Base-by-base conservation (phyloP, 2,329 filamentous ascomycete species). In the Rhytidhysteron rufulum region DNA sequence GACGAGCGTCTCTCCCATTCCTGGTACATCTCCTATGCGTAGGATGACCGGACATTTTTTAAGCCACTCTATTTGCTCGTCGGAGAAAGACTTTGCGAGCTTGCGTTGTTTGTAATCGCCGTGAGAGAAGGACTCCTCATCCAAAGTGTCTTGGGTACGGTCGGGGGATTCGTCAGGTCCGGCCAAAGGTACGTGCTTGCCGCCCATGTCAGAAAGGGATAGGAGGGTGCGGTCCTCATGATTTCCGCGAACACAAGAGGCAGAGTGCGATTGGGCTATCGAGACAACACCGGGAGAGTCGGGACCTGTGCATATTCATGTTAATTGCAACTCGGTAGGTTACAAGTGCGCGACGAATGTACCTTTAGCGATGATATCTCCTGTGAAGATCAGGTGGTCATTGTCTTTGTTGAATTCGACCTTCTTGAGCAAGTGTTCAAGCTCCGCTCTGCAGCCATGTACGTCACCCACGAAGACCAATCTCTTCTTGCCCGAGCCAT, bases 401-500 rank as follows among this genome's bases (percentile, higher is more conserved):
- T 68, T 71, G 11, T 73, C 67, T 19, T 67, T 60, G 43, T 83
- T 64, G 64, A 88, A 91, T 13, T 72, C 60, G 17, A 85, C 69
- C 55, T 87, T 82, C 4, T 75, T 61, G 19, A 97, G 75, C 10
- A 97, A 73, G 13, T 72, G 44, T 47, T 62, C 49, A 20, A 65
- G 73, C 45, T 88, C 78, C 10, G 77, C 62, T 51, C 80, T 80
- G 71, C 93, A 93, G 35, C 93, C 93, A 68, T 97, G 91, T 11
- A 97, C 88, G 67, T 98, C 93, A 40, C 93, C 91, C 24, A 97
- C 74, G 45, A 97, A 74, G 24, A 97, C 72, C 18, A 98, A 70
- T 15, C 89, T 74, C 39, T 77, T 79, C 39, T 76, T 79, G 31
- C 24, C 17, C 17, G 50, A 41, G 21, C 66, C 59, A 27, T 57